Evolutionary conservation across 2,329 filamentous ascomycete genomes (phyloP).

Genomic region (Aspergillus cejpii): DNA sequence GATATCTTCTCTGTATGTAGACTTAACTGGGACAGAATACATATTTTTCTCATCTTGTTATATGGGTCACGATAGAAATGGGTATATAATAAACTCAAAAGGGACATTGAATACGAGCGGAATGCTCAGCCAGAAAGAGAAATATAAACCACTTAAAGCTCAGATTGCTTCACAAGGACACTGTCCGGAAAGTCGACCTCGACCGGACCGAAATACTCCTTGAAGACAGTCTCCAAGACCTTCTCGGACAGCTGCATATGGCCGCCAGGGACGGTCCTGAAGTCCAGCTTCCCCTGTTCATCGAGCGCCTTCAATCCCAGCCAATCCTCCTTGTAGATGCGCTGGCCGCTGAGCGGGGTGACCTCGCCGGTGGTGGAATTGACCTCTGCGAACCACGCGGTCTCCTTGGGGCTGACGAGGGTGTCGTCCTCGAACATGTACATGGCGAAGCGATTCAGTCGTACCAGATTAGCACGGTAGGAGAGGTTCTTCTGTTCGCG

Average conservation of each 20-base stretch:
- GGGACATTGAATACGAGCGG: neutral
- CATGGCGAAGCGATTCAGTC: conserved; percentile 74
- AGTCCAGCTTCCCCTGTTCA: conserved; percentile 68
- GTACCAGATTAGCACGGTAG: conserved; percentile 65
- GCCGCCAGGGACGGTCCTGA: conserved; percentile 63
- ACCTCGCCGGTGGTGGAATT: conserved; percentile 58
- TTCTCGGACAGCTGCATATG: conserved; percentile 76
- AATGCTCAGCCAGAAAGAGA: neutral
- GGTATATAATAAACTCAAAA: too few species aligned
- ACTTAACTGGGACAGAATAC: neutral
- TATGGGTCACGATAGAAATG: too few species aligned
- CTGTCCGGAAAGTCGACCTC: conserved; percentile 11
- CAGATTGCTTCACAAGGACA: conserved; percentile 18
- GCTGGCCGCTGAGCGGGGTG: conserved; percentile 60
- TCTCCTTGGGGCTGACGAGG: conserved; percentile 84
- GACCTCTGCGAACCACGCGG: conserved; percentile 82
- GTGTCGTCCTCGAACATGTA: conserved; percentile 82
- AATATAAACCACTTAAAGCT: neutral
- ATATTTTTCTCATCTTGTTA: neutral
- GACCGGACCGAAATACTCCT: conserved; percentile 41
- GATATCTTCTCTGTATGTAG: neutral
- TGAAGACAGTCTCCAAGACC: conserved; percentile 59
- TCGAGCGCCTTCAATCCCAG: conserved; percentile 75
- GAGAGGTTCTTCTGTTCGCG: conserved; percentile 61
- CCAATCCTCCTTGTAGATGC: conserved; percentile 87